Evolutionary conservation across 257 asterid genomes (phyloP).

Genomic region (Solanum corneliomulleri): DNA sequence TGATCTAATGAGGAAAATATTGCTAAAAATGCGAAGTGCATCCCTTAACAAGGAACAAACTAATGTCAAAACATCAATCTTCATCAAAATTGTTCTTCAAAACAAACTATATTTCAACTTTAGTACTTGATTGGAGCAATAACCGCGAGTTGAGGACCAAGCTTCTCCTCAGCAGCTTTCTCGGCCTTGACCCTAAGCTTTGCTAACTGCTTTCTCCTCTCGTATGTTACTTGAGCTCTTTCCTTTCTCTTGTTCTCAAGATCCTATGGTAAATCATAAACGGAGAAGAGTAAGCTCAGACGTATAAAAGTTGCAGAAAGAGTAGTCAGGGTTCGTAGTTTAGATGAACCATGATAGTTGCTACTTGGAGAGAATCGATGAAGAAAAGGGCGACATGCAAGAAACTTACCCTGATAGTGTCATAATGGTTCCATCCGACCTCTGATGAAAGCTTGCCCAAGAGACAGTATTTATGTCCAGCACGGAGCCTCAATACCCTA

Average conservation of each 20-base stretch:
- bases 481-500: neutral
- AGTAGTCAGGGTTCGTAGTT: neutral
- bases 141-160: neutral
- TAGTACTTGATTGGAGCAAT: neutral
- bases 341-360: neutral
- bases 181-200: neutral
- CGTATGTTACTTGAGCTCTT: neutral
- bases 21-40: neutral
- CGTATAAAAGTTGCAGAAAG: neutral
- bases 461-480: neutral
- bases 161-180: neutral
- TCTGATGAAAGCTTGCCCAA: conserved; percentile 2
- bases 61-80: neutral
- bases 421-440: neutral
- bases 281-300: neutral
- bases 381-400: neutral
- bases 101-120: neutral
- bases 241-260: neutral
- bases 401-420: neutral
- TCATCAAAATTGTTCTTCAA: neutral
- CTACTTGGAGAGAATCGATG: neutral
- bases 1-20: neutral
- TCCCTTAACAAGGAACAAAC: neutral
- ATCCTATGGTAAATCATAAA: neutral
- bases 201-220: neutral